Percentiles rank a stretch among this genome's conserved stretches.
phyloP scores from a whole-genome alignment of 331 rosid genomes.

The Telfairia occidentalis region DNA sequence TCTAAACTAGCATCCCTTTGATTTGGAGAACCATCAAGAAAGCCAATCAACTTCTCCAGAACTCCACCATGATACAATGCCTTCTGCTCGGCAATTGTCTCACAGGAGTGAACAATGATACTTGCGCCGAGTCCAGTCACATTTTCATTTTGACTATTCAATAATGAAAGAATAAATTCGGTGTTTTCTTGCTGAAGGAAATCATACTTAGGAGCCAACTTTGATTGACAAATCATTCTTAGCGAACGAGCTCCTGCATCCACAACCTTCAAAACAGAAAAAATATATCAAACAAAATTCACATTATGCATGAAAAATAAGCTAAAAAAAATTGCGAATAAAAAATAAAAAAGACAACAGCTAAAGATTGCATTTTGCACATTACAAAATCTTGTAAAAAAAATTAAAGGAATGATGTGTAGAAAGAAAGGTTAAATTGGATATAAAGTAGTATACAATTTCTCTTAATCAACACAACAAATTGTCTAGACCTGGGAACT shows the following conservation, averaged over 20 bases:
- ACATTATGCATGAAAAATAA: not conserved
- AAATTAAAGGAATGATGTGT: not conserved
- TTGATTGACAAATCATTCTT: constrained; percentile 72
- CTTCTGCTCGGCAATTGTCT: constrained; percentile 41
- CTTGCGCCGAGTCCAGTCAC: constrained; percentile 76
- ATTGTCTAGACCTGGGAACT: not conserved
- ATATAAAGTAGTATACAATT: not conserved
- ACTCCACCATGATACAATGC: constrained; percentile 45
- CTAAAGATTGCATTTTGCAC: not conserved
- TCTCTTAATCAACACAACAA: not conserved
- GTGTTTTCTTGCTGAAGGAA: constrained; percentile 43
- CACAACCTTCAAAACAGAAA: constrained; percentile 42
- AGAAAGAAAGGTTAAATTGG: not conserved
- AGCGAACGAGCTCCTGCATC: constrained; percentile 73
- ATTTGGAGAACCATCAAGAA: constrained; percentile 61
- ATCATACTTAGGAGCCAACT: constrained; percentile 63
- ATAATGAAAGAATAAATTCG: constrained; percentile 54
- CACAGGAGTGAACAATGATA: constrained; percentile 63
- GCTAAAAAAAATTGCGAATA: not conserved
- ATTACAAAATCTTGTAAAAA: not conserved
- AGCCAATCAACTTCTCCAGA: constrained; percentile 48
- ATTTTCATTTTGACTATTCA: constrained; percentile 58
- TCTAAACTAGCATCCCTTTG: constrained; percentile 84
- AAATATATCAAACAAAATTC: not conserved
- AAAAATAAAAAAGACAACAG: not conserved